Evolutionary conservation across 1,139 yeast genomes (phyloP).

Genomic region (Saccharomycopsis hybrid): DNA sequence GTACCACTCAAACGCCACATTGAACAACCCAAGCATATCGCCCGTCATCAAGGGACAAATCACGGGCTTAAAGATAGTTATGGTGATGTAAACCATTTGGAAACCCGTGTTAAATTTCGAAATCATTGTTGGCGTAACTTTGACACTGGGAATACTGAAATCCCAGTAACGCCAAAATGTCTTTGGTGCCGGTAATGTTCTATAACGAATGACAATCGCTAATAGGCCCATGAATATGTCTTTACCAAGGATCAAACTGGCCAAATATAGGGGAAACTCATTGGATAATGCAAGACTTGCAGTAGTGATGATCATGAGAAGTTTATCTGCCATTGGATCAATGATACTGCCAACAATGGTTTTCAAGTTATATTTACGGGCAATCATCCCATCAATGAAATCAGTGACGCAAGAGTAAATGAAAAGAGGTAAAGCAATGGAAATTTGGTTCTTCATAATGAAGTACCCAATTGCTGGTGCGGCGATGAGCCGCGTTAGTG

Average conservation of each 20-base stretch:
- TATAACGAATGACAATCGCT: slow-evolving; percentile 68
- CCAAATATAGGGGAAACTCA: slow-evolving; percentile 62
- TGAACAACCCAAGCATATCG: slow-evolving; percentile 8
- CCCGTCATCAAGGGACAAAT: slow-evolving; percentile 32
- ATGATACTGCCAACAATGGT: slow-evolving; percentile 85
- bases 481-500: slow-evolving; percentile 67
- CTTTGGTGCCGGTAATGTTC: slow-evolving; percentile 69
- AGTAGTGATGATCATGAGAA: slow-evolving; percentile 82
- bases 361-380: slow-evolving; percentile 69
- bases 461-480: slow-evolving; percentile 84
- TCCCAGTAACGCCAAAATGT: slow-evolving; percentile 71
- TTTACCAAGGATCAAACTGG: slow-evolving; percentile 73
- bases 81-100: slow-evolving; percentile 86
- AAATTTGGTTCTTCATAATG: slow-evolving; percentile 54
- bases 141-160: slow-evolving; percentile 74
- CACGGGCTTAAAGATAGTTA: slow-evolving; percentile 63
- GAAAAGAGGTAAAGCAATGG: slow-evolving; percentile 65
- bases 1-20: slow-evolving; percentile 13
- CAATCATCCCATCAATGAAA: slow-evolving; percentile 84
- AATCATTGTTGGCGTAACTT: slow-evolving; percentile 81
- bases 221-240: slow-evolving; percentile 73
- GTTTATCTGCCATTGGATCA: slow-evolving; percentile 94
- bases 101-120: slow-evolving; percentile 86
- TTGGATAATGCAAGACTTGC: slow-evolving; percentile 58
- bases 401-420: slow-evolving; percentile 87